Evolutionary conservation across 2,329 filamentous ascomycete genomes (phyloP), one percentile per base, ranked within the genome.

Genomic region (Cercospora berteroae): DNA sequence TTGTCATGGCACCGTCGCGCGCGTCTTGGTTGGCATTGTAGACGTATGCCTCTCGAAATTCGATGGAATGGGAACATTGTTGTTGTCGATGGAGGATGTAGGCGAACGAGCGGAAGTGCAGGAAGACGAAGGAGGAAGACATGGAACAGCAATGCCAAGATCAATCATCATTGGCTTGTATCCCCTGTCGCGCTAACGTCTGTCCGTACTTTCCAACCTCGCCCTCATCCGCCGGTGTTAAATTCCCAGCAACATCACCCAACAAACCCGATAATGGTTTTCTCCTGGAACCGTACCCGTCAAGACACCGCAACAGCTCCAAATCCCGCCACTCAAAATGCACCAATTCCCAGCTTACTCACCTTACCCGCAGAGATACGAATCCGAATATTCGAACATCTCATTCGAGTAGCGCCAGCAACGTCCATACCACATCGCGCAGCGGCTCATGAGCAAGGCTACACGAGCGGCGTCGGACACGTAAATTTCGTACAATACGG

Each of bases 281-380:
- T 58, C 55, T 23, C 16, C 31, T 33, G 55, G 27, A 18, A 20
- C 5, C 55, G 16, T 8, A 18, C 13, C 3, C 23, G 25, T 10
- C 16, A 8, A 4, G 18, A 33, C 23, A 3, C 31, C 0, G 12
- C 55, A 13, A 13, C 8, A 23, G 27, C 27, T 16, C 10, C 16
- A 13, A 27, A 58, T 0, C 29, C 55, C n/a, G 27, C 27, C 27
- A 23, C 29, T 12, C 18, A 58, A 18, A 2, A 18, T 0, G 1
- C 5, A 58, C 20, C 55, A 2, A 23, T n/a, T 5, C 39, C 64
- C 23, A 39, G 33, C 27, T 27, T 67, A 18, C 65, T 67, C n/a
- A 44, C 9, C 10, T 20, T 63, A n/a, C 65, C 60, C 16, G 59
- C 65, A 56, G 65, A 67, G 50, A 48, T 67, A 27, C 65, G 65